Conservation (phyloP, 805 yeast species). For the Candida corydali region DNA sequence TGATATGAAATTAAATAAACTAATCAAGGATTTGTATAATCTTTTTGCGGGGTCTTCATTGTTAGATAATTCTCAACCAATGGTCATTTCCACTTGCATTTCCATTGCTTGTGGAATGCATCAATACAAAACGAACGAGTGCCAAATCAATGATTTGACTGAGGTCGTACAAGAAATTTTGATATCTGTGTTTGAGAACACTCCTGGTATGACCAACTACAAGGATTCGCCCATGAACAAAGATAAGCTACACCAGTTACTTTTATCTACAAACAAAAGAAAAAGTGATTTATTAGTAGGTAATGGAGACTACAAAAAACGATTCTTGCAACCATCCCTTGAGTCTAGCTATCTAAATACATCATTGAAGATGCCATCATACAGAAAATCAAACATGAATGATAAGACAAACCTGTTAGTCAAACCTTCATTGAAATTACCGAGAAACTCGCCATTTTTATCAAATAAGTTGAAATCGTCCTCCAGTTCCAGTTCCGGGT, state of each 20-base stretch:
- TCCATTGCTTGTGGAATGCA: conserved; percentile 30
- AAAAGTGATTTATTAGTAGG: background rate
- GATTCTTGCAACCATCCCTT: background rate
- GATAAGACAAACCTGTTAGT: background rate
- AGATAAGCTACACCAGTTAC: conserved; percentile 4
- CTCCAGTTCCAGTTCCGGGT: conserved; percentile 10
- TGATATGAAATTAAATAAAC: conserved; percentile 22
- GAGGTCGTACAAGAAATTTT: conserved; percentile 14
- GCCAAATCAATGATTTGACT: conserved; percentile 19
- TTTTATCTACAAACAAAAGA: conserved; percentile 1
- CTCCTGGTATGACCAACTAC: conserved; percentile 6
- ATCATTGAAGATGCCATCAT: conserved; percentile 21
- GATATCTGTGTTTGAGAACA: conserved; percentile 2
- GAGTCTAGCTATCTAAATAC: background rate
- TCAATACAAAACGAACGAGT: conserved; percentile 6
- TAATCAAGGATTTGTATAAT: conserved; percentile 32
- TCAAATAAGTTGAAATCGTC: conserved; percentile 20
- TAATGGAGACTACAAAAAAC: background rate
- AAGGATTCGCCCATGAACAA: conserved; percentile 3
- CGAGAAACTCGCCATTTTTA: conserved; percentile 25
- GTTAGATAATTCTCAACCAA: conserved; percentile 30
- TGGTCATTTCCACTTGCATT: conserved; percentile 32
- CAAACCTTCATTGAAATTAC: conserved; percentile 15
- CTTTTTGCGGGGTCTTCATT: conserved; percentile 29
- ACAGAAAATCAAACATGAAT: conserved; percentile 14